phyloP scores from a whole-genome alignment of 2,329 filamentous ascomycete species.

The Nigrograna mackinnonii region DNA sequence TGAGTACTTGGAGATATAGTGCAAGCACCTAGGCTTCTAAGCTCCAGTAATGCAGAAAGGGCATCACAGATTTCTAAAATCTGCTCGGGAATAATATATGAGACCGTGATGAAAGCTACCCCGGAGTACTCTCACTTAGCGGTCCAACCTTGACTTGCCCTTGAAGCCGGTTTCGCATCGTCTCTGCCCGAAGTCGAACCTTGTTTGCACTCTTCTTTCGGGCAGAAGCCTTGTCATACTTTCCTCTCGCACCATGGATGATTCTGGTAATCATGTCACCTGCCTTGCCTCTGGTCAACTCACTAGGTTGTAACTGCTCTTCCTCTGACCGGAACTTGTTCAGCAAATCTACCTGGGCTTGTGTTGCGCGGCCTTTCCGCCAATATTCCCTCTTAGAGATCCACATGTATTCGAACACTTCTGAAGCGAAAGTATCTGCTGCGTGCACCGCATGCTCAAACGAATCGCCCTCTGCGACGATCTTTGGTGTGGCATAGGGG shows the following conservation, averaged over 20 bases:
- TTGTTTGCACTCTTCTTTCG: slow-evolving; percentile 28
- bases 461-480: slow-evolving; percentile 66
- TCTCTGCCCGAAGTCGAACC: slow-evolving; percentile 53
- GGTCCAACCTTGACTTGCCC: slow-evolving; percentile 56
- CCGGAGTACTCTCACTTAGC: slow-evolving; percentile 6
- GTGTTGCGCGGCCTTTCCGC: slow-evolving; percentile 67
- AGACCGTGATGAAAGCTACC: neutral
- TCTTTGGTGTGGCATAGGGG: slow-evolving; percentile 70
- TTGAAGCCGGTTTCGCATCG: slow-evolving; percentile 41
- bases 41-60: too few relatives aligned
- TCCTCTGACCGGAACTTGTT: slow-evolving; percentile 65
- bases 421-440: slow-evolving; percentile 77
- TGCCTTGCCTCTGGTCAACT: slow-evolving; percentile 78
- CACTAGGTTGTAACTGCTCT: slow-evolving; percentile 57
- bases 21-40: too few relatives aligned
- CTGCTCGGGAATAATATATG: neutral
- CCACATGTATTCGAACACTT: slow-evolving; percentile 67
- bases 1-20: neutral
- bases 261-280: slow-evolving; percentile 92
- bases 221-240: slow-evolving; percentile 46
- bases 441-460: slow-evolving; percentile 80
- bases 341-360: slow-evolving; percentile 67
- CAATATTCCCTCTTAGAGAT: slow-evolving; percentile 70
- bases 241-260: slow-evolving; percentile 75
- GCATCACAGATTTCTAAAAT: too few relatives aligned